Evolutionary conservation across 352 stramenopile species (phyloP), one percentile per base, ranked within the genome.

Genomic region (Blastocystis sp.): DNA sequence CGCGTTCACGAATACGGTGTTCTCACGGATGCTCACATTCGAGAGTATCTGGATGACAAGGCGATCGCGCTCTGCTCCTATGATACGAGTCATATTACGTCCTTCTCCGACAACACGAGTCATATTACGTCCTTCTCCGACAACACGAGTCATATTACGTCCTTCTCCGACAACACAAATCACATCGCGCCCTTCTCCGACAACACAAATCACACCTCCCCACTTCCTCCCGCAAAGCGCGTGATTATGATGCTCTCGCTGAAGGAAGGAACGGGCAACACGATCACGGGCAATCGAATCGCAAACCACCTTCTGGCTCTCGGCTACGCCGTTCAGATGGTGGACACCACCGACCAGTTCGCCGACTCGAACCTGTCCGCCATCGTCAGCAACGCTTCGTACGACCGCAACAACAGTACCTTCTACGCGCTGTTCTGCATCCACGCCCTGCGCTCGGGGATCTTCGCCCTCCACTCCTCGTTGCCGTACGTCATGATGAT

Each of bases 181-280:
- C 24, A 79, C 1, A 26, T 33, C 24, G 3, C 12, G 10, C 0
- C 31, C 9, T 55, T 9, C 13, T 51, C 12, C 4, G 0, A 0
- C 26, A 0, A 12, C 6, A 60, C 37, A 9, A 65, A 80, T 80
- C 55, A 61, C 35, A 31, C 29, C 21, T 65, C 59, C 26, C 50
- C 50, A 10, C 10, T 21, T 61, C 37, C 29, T 45, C 26, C 33
- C 2, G 21, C 26, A 33, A 71, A 35, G 6, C 77, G 77, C 9
- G 31, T 89, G 16, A 39, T 89, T 6, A 80, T 89, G 55, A 61
- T 89, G 37, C 60, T 80, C 16, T 89, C 79, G 24, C n/a, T 89
- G 24, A 89, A 89, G 41, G 79, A 89, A 77, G 79, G 79, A 6
- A 89, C 79, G 24, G 79, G 79, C 0, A 89, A 89, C 29, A 89